These are phyloP conservation scores for Alternaria metachromatica DNA, from an alignment of 2,329 filamentous ascomycete genomes.

Conservation along the genomic window DNA sequence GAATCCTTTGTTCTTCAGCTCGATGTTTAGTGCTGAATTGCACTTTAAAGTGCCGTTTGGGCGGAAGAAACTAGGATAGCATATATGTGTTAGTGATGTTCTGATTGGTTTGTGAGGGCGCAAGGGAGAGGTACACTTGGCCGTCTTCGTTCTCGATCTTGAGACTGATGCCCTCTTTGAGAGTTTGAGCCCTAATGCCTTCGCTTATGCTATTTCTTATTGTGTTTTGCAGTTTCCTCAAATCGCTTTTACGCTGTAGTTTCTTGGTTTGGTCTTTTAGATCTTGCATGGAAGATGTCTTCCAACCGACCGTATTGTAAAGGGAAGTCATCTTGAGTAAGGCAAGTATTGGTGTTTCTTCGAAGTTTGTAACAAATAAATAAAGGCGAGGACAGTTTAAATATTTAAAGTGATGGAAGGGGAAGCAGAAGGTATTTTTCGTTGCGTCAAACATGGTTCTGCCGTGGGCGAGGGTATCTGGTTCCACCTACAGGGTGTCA, in stretches of 20 bases:
- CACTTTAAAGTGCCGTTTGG: not conserved
- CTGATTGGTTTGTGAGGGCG: fast-evolving
- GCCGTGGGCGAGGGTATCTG: not conserved
- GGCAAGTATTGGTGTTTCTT: not conserved
- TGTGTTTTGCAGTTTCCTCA: not conserved
- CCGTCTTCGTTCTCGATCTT: not conserved
- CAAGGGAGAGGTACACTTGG: not conserved
- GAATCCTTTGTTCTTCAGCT: not conserved
- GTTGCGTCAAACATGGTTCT: not conserved
- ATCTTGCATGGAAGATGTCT: not conserved
- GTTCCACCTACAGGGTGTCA: not conserved
- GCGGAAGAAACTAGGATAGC: not conserved
- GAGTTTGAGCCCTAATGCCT: fast-evolving
- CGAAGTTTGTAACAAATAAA: not conserved
- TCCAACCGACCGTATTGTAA: not conserved
- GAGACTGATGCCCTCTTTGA: not conserved
- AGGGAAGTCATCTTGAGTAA: not conserved
- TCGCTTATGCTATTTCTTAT: not conserved
- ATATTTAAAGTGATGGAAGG: not conserved
- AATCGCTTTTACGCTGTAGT: not conserved
- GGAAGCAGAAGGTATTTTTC: not conserved
- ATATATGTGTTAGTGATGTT: not conserved
- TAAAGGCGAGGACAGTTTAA: not conserved
- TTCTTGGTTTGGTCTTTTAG: not conserved
- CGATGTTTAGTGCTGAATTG: not conserved